Conservation (phyloP, 1,139 yeast species). For the Yamadazyma friedrichii region DNA sequence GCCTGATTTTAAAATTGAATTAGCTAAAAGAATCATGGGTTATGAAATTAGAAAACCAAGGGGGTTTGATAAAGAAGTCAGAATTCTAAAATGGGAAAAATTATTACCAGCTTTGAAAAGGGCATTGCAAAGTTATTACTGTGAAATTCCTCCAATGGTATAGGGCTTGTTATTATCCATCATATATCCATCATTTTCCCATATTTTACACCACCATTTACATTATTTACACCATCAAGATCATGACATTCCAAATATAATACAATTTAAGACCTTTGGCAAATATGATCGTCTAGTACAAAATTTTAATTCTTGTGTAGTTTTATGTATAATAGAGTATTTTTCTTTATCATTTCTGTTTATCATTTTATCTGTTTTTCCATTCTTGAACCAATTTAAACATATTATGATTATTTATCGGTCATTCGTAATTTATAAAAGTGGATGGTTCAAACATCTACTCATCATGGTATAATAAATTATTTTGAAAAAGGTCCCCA, state of each 20-base stretch:
- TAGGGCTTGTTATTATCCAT: constrained; percentile 1
- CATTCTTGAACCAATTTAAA: too few species aligned
- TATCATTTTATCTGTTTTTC: neutral
- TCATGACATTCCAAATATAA: too few species aligned
- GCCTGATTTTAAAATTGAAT: constrained; percentile 50
- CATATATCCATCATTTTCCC: constrained; percentile 8
- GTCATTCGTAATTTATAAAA: too few species aligned
- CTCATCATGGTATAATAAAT: too few species aligned
- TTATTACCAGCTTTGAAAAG: constrained; percentile 58
- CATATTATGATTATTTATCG: too few species aligned
- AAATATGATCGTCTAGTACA: constrained; percentile 2
- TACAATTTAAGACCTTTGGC: neutral
- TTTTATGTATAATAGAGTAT: constrained; percentile 7
- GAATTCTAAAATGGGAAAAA: constrained; percentile 61
- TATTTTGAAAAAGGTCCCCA: too few species aligned
- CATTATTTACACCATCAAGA: too few species aligned
- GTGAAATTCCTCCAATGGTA: constrained; percentile 40
- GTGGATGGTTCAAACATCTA: too few species aligned
- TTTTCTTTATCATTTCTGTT: neutral
- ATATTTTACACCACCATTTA: too few species aligned
- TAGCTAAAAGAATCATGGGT: constrained; percentile 66
- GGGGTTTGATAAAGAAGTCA: constrained; percentile 66
- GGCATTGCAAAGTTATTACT: constrained; percentile 64
- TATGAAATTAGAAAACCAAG: constrained; percentile 62
- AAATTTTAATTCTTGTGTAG: constrained; percentile 7